Conservation (phyloP, 306 rosid species). For the Quercus cerris region DNA sequence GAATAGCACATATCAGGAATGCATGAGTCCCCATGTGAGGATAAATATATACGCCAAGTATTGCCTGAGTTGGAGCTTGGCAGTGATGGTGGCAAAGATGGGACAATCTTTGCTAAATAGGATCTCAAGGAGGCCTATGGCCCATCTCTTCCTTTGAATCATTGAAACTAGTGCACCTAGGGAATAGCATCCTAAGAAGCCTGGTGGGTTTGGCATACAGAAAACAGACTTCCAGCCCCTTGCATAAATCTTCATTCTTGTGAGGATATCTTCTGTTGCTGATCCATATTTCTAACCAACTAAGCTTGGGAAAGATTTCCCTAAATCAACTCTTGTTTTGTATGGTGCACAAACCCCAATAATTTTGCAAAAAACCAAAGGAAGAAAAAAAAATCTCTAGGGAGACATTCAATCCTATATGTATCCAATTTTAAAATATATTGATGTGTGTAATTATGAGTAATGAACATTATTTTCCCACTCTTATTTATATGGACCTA, state of each 20-base stretch:
- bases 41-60: conserved; percentile 15
- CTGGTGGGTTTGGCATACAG: conserved; percentile 10
- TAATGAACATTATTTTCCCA: too few relatives aligned
- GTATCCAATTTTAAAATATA: too few relatives aligned
- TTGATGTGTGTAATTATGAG: too few relatives aligned
- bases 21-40: conserved; percentile 10
- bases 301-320: neutral
- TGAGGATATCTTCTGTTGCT: conserved; percentile 23
- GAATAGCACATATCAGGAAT: conserved; percentile 26
- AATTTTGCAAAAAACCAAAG: too few relatives aligned
- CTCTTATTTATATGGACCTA: too few relatives aligned
- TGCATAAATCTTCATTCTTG: conserved; percentile 28
- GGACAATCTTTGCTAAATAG: conserved; percentile 22
- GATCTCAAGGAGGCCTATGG: conserved; percentile 13
- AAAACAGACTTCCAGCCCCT: conserved; percentile 26
- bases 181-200: conserved; percentile 25
- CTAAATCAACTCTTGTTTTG: neutral
- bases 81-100: neutral
- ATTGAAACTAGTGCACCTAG: neutral
- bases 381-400: too few relatives aligned
- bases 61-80: conserved; percentile 23
- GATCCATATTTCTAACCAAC: conserved; percentile 38
- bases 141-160: conserved; percentile 34
- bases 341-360: too few relatives aligned
- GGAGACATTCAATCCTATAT: too few relatives aligned